Evolutionary conservation across 208 protist species (phyloP), one percentile per base, ranked within the genome.

Genomic region (Leishmania mexicana): DNA sequence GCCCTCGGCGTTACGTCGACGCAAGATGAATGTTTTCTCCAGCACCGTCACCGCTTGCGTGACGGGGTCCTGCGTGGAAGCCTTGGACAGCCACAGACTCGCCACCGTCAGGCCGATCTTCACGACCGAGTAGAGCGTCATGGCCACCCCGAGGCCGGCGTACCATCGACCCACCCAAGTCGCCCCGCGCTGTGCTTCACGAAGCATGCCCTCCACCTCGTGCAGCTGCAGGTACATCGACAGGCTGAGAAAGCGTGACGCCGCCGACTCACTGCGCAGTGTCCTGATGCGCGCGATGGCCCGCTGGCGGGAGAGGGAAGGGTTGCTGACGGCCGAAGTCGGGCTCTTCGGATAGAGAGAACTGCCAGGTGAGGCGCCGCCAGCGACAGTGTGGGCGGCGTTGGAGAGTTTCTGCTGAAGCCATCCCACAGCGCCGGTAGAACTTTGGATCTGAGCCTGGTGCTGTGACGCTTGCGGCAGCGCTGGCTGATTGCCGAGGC

Each of bases 161-260:
- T 92, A 90, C 49, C 91, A 78, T 65, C 78, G 80, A 7, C 94
- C 89, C 45, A 89, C 83, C 79, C 84, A 90, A 49, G 89, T 90
- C 7, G 17, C 47, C 28, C 88, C 90, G 47, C 89, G 88, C 73
- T 86, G 85, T 15, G 92, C 91, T 70, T 89, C 90, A 15, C 76
- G 64, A 75, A 94, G 76, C 75, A 94, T 86, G 11, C 74, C 81
- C 60, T 89, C 88, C 78, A 95, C 90, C 75, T 92, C 92, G 58
- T 86, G 83, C 83, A 89, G 83, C 73, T 96, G 85, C 21, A 97
- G 81, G 72, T 91, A 97, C 28, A 97, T 84, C 11, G 90, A 88
- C n/a, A 92, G 80, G 57, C 84, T 85, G 28, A 96, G 84, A 60
- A 84, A 85, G 31, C 75, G 85, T 28, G 90, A 87, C 15, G 85